These are phyloP conservation scores for Tubosaeta brunneosetosa DNA, from an alignment of 768 basidiomycete genomes.

Conservation along the genomic window DNA sequence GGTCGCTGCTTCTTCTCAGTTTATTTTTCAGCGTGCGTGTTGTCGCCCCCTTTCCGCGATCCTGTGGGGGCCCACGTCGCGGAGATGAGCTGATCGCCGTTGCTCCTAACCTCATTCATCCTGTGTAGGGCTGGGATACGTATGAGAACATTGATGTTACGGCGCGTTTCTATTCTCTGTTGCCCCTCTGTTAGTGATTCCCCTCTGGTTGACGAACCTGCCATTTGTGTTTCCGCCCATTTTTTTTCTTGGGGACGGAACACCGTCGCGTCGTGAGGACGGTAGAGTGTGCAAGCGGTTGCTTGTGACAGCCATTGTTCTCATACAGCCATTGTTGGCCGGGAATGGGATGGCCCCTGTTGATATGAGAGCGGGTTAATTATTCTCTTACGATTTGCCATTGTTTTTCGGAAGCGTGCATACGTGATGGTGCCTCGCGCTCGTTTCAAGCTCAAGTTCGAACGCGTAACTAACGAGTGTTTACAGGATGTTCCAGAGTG, in stretches of 20 bases:
- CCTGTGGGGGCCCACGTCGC: constrained; percentile 13
- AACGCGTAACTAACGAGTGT: constrained; percentile 8
- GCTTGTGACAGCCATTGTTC: not conserved
- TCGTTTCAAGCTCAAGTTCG: not conserved
- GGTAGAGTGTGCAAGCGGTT: not conserved
- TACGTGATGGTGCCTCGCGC: not conserved
- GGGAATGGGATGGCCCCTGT: constrained; percentile 13
- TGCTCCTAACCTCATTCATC: constrained; percentile 16
- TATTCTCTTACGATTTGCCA: constrained; percentile 1
- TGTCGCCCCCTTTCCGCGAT: constrained; percentile 9
- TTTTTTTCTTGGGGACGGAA: not conserved
- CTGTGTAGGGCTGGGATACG: constrained; percentile 4
- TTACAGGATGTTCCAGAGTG: constrained; percentile 35
- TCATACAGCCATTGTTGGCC: constrained; percentile 19
- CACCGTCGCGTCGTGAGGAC: not conserved
- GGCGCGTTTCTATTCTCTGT: not conserved
- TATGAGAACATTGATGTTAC: not conserved
- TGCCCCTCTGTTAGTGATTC: not conserved
- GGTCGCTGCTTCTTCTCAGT: not conserved
- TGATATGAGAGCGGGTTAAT: not conserved
- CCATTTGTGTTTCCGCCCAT: not conserved
- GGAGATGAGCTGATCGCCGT: constrained; percentile 30
- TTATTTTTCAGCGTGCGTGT: not conserved
- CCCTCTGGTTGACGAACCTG: not conserved
- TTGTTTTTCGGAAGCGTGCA: constrained; percentile 1